These are phyloP conservation scores for Aspergillus phoenicis DNA, from an alignment of 2,329 filamentous ascomycete species.

Conservation along the genomic window DNA sequence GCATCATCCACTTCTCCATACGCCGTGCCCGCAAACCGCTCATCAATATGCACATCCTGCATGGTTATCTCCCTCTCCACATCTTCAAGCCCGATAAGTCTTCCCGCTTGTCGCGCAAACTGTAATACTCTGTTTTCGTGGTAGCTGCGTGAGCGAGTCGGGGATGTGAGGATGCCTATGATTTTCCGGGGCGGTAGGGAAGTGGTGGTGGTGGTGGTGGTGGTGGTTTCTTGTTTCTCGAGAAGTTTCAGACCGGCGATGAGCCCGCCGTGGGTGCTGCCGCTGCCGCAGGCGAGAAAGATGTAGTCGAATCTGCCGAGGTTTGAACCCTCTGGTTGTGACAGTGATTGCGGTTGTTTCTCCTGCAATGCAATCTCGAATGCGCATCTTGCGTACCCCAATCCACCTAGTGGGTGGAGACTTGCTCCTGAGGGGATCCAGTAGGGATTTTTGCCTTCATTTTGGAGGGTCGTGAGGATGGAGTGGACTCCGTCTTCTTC, in stretches of 20 bases:
- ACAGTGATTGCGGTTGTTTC: constrained; percentile 17
- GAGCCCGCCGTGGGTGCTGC: constrained; percentile 38
- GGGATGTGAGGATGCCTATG: constrained; percentile 38
- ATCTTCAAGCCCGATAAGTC: constrained; percentile 32
- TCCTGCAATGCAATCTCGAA: constrained; percentile 38
- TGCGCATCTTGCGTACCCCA: constrained; percentile 38
- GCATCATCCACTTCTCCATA: constrained; percentile 37
- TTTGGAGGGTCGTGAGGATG: not conserved
- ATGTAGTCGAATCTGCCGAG: constrained; percentile 33
- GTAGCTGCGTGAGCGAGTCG: constrained; percentile 30
- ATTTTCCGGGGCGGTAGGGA: constrained; percentile 20
- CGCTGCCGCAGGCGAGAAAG: constrained; percentile 42
- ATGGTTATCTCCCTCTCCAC: constrained; percentile 26
- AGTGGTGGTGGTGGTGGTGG: not conserved
- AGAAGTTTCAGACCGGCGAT: constrained; percentile 39
- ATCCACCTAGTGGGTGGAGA: constrained; percentile 35
- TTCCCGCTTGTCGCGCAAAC: constrained; percentile 32
- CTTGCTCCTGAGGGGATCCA: constrained; percentile 42
- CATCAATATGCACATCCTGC: constrained; percentile 36
- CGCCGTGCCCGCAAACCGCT: constrained; percentile 34
- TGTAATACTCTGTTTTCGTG: constrained; percentile 34
- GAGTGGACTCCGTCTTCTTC: not conserved
- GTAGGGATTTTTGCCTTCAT: constrained; percentile 26
- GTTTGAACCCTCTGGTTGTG: too few relatives aligned
- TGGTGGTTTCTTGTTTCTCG: constrained; percentile 23